Percentiles rank a stretch among this genome's conserved stretches.
Conservation (phyloP, 208 protist species). For the Acanthamoeba castellanii region DNA sequence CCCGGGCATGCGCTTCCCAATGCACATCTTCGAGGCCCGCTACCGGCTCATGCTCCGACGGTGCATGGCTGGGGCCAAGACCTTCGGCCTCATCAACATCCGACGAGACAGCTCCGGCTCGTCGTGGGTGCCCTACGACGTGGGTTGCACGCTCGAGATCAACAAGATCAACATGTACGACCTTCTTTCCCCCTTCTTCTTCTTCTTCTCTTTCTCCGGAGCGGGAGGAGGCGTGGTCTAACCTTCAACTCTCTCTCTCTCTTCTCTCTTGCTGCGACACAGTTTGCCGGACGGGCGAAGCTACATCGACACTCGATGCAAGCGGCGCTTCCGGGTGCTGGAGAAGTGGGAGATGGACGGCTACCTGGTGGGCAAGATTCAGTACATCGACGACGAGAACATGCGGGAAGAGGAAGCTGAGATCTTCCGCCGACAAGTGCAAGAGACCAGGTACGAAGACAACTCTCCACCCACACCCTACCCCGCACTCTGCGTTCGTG, state of each 20-base stretch:
- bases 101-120: neutral
- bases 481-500: neutral
- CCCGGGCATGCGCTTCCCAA: constrained; percentile 46
- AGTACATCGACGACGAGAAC: constrained; percentile 71
- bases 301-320: constrained; percentile 66
- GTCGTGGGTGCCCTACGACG: constrained; percentile 38
- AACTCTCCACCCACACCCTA: neutral
- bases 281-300: constrained; percentile 63
- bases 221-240: too few relatives aligned
- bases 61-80: constrained; percentile 13
- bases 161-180: constrained; percentile 55
- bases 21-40: constrained; percentile 73
- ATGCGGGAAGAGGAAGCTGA: constrained; percentile 3
- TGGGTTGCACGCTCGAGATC: neutral
- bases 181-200: neutral
- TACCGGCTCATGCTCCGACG: constrained; percentile 68
- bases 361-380: constrained; percentile 67
- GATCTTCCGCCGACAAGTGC: neutral
- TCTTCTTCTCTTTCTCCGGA: neutral
- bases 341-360: constrained; percentile 68
- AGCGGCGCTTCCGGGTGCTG: constrained; percentile 57
- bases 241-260: neutral
- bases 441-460: neutral
- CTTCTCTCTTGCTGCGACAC: neutral
- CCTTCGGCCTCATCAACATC: constrained; percentile 23